Evolutionary conservation across 768 basidiomycete genomes (phyloP).

Genomic region (Leucosporidium scottii): DNA sequence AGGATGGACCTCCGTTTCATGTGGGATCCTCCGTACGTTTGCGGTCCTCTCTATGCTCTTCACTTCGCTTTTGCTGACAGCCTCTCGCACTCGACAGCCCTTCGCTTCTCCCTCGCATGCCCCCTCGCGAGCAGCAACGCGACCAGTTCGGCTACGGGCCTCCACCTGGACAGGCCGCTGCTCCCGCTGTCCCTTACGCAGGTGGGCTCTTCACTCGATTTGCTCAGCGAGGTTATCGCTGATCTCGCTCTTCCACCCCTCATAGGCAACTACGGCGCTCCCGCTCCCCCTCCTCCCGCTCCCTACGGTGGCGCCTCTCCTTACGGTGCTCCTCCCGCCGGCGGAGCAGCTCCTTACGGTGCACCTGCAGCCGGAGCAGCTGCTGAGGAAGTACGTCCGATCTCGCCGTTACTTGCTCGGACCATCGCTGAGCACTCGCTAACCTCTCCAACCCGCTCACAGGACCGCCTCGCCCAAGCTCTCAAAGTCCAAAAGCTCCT

Average conservation of each 20-base stretch:
- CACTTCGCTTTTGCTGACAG: not conserved
- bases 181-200: not conserved
- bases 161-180: no score
- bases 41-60: not conserved
- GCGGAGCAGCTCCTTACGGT: not conserved
- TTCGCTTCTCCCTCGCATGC: not conserved
- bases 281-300: not conserved
- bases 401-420: not conserved
- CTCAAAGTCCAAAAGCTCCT: constrained; percentile 33
- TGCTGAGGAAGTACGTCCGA: not conserved
- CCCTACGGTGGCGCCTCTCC: not conserved
- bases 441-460: not conserved
- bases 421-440: not conserved
- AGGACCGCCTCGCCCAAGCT: constrained; percentile 24
- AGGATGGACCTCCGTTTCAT: constrained; percentile 79
- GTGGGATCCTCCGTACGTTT: constrained; percentile 54
- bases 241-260: no score
- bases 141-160: no score
- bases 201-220: not conserved
- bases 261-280: no score
- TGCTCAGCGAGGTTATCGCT: not conserved
- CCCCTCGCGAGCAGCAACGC: not conserved
- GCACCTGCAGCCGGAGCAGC: not conserved
- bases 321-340: not conserved
- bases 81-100: not conserved